A percentile compares a stretch with the other conserved stretches of the same genome.
These are phyloP conservation scores for Pseudozyma hubeiensis DNA, from an alignment of 1,284 basidiomycete genomes.

Conservation along the genomic window DNA sequence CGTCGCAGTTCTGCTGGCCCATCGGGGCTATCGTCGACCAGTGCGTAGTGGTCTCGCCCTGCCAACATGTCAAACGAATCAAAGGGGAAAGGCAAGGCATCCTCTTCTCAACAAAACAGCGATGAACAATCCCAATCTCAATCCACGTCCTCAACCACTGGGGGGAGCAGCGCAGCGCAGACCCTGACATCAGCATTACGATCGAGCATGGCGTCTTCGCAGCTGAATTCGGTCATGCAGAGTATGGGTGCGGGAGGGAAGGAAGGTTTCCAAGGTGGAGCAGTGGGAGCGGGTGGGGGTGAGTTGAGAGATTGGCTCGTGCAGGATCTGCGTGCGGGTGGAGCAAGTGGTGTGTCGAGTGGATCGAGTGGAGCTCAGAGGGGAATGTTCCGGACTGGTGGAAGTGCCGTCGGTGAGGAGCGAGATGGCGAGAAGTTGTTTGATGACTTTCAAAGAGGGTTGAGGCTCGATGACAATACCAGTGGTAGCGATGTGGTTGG, in stretches of 20 bases:
- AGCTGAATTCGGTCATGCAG: conserved; percentile 33
- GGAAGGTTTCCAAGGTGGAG: conserved; percentile 4
- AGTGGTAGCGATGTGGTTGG: background rate
- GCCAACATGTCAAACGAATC: conserved; percentile 17
- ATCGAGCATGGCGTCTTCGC: conserved; percentile 25
- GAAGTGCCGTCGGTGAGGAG: background rate
- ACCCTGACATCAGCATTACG: conserved; percentile 26
- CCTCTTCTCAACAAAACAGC: background rate
- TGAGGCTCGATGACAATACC: conserved; percentile 4
- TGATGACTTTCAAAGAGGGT: conserved; percentile 16
- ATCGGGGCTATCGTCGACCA: too few relatives aligned
- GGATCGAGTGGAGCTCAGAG: background rate
- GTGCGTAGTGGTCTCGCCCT: too few relatives aligned
- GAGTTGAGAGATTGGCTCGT: conserved; percentile 34
- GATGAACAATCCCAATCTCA: background rate
- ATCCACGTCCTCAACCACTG: background rate
- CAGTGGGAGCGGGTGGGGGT: background rate
- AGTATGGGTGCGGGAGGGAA: conserved; percentile 19
- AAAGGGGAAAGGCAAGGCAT: conserved; percentile 30
- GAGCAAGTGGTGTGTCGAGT: background rate
- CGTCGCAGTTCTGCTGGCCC: too few relatives aligned
- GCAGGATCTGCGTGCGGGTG: conserved; percentile 17
- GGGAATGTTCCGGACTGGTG: background rate
- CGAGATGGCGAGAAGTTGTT: conserved; percentile 12
- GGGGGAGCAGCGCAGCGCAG: conserved; percentile 15